Conservation (phyloP, 2,329 filamentous ascomycete species). For the Pseudogymnoascus pannorum region DNA sequence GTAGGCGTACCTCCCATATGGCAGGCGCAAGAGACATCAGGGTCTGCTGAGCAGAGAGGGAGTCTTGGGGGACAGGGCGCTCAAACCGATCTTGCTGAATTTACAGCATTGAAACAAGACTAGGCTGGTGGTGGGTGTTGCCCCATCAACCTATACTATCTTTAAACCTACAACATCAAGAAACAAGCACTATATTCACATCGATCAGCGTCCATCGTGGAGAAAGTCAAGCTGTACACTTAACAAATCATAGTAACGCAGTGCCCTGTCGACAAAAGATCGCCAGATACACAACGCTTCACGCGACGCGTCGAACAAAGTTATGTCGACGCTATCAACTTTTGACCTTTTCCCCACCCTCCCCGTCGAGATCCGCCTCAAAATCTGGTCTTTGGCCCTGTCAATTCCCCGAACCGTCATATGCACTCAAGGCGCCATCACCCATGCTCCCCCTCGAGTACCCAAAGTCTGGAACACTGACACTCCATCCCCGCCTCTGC, state of each 20-base stretch:
- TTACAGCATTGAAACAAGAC: neutral
- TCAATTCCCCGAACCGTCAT: constrained; percentile 16
- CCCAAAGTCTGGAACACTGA: neutral
- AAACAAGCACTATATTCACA: neutral
- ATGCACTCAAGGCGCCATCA: constrained; percentile 15
- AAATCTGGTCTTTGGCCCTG: constrained; percentile 21
- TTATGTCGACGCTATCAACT: constrained; percentile 10
- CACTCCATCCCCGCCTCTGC: constrained; percentile 7
- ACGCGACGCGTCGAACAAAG: neutral
- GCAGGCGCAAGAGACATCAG: neutral
- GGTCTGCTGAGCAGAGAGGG: neutral
- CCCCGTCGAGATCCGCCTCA: constrained; percentile 24
- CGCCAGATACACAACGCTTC: neutral
- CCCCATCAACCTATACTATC: neutral
- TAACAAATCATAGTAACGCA: neutral
- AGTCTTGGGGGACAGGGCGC: neutral
- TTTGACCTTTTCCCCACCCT: constrained; percentile 24
- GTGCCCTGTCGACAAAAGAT: neutral
- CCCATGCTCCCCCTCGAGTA: constrained; percentile 5
- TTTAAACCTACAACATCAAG: neutral
- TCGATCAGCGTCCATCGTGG: neutral
- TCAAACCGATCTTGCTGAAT: neutral
- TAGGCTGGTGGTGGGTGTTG: neutral
- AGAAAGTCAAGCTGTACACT: neutral
- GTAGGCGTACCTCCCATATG: too few species aligned